phyloP scores from a whole-genome alignment of 1,284 basidiomycete species.

The Albatrellus sp. region DNA sequence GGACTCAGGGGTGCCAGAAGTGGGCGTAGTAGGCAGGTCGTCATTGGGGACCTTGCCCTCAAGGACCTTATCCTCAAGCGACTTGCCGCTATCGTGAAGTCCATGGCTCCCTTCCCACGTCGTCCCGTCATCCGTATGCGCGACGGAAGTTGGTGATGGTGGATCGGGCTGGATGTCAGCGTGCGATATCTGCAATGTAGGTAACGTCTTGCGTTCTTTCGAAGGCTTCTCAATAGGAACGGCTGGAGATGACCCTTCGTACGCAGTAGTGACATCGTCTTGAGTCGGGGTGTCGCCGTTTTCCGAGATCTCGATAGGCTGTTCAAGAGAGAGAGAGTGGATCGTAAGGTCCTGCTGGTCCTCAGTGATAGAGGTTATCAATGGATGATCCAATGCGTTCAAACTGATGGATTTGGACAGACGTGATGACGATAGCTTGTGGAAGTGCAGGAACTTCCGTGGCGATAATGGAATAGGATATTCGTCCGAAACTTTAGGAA shows the following conservation, averaged over 20 bases:
- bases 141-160: conserved; percentile 36
- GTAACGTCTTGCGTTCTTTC: not conserved
- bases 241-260: not conserved
- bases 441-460: conserved; percentile 25
- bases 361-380: conserved; percentile 23
- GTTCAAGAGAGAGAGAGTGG: conserved; percentile 22
- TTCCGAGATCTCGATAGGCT: conserved; percentile 2
- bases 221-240: not conserved
- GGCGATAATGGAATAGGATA: conserved; percentile 31
- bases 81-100: conserved; percentile 18
- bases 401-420: conserved; percentile 22
- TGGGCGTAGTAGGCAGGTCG: conserved; percentile 35
- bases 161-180: conserved; percentile 18
- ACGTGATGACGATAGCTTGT: conserved; percentile 14
- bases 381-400: conserved; percentile 21
- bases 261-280: not conserved
- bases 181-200: not conserved
- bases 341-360: conserved; percentile 49
- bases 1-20: conserved; percentile 18
- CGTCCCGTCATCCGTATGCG: conserved; percentile 36
- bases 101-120: conserved; percentile 41
- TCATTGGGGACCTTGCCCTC: conserved; percentile 48
- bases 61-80: conserved; percentile 44
- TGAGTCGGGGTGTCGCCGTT: no score
- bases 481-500: conserved; percentile 37